Base-by-base conservation (phyloP, 2,329 filamentous ascomycete genomes). In the Monosporascus sp. region DNA sequence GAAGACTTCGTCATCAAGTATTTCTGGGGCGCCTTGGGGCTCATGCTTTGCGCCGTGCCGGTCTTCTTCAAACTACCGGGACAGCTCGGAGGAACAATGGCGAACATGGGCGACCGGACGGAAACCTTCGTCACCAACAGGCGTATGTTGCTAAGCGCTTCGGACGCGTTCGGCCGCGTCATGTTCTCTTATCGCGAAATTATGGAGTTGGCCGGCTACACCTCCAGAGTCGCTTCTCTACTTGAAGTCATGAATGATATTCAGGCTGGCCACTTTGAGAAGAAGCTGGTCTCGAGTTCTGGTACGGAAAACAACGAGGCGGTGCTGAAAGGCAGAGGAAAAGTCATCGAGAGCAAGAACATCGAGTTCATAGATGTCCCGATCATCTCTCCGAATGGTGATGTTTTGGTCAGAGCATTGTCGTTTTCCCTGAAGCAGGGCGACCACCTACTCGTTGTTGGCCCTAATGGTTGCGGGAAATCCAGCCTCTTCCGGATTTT, bases 1-100 rank as follows among this genome's bases (percentile, higher is more conserved):
- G 94, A 99, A 69, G 94, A 99, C 70, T 99, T 97, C 71, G 90
- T 97, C 53, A 96, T 99, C 72, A 99, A 99, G 72, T 99, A 99
- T 69, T 94, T 97, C 72, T 99, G 94, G 94, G 94, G 94, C 41
- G 93, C 94, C 2, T 72, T 99, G 44, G 94, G 94, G 1, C 79
- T 99, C 58, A 72, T 96, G 58, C 84, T 99, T 9, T 99, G 94
- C 76, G 95, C 90, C 70, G 85, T 96, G 0, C 94, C 94, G 0
- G 93, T 97, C 2, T 99, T 99, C 70, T 89, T 99, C 77, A 93
- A 93, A 70, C 81, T 97, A 18, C 91, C 92, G 0, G 89, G 88
- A 1, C 79, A 85, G 58, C 67, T 80, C 44, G 74, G 76, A 14
- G 74, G 70, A 36, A 70, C 75, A 7, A 58, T 68, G 47, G 64